Base-by-base conservation (phyloP, 2,329 filamentous ascomycete genomes). In the Rugonectria rugulosa region DNA sequence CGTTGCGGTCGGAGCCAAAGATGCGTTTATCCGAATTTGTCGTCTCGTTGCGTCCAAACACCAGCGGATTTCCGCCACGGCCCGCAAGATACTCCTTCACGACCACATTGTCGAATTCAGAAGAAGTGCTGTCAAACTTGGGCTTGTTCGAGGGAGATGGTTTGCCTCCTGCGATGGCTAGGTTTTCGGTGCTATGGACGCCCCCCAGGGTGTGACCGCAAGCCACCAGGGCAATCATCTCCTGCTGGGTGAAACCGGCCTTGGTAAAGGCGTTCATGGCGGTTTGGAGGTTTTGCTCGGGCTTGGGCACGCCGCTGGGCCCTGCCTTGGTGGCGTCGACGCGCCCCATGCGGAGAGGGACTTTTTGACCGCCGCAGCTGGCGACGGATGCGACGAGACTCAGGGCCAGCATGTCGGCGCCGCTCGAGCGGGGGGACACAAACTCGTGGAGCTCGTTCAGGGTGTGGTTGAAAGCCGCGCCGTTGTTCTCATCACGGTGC, bases 401-500 rank as follows among this genome's bases (percentile, higher is more conserved):
- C 20, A 52, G 41, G n/a, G 49, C 41, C 10, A 52, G 12, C 9
- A 52, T 32, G 14, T 52, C 40, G 5, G 41, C 17, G 5, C 41
- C 41, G 23, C 49, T 52, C 6, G 41, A 52, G 12, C 48, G 48
- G 9, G 48, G 48, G 12, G 23, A 37, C 17, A 44, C 49, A 40
- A 52, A 52, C 7, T 32, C 17, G 15, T 51, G 48, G 9, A 51
- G 31, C 17, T 51, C 48, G 3, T 27, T n/a, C 14, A 51, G 17
- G 8, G 49, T 52, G 15, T 52, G 32, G 17, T 68, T 68, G 60
- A 70, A 70, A 14, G 67, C 68, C 2, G 52, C 41, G 21, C 68
- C 68, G 8, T 57, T 56, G 37, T 72, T 72, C 50, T 72, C 70
- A 5, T 56, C 43, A 14, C 70, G 68, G 40, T 66, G 56, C 6